These are phyloP conservation scores for Stemphylium lycopersici DNA, from an alignment of 2,329 filamentous ascomycete species.

Conservation along the genomic window DNA sequence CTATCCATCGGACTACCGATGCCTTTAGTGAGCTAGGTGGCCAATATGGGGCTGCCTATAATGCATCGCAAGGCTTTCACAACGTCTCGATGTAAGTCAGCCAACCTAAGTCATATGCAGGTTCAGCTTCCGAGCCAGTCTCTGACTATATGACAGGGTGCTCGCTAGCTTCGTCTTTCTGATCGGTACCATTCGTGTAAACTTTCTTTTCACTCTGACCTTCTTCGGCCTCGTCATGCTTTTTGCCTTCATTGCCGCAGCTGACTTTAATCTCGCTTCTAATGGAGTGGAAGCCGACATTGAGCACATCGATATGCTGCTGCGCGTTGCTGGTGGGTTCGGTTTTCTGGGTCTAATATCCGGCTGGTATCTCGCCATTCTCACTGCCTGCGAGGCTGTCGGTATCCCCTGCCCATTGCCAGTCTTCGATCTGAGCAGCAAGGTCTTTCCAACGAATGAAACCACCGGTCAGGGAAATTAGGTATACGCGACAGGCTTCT, in stretches of 20 bases:
- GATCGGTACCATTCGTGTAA: constrained; percentile 26
- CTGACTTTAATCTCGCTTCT: constrained; percentile 19
- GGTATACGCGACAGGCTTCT: neutral
- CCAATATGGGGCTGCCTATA: constrained; percentile 24
- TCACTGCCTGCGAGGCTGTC: constrained; percentile 26
- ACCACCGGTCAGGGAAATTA: neutral
- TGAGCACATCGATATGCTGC: constrained; percentile 19
- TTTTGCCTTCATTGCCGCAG: constrained; percentile 27
- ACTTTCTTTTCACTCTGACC: constrained; percentile 21
- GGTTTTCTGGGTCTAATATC: constrained; percentile 23
- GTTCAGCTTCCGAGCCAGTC: no score
- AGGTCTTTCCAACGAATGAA: constrained; percentile 21
- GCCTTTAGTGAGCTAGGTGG: constrained; percentile 23
- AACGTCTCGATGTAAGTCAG: constrained; percentile 26
- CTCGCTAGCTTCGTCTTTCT: constrained; percentile 27
- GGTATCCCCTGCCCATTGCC: constrained; percentile 29
- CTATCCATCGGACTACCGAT: constrained; percentile 21
- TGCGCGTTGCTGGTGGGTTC: constrained; percentile 23
- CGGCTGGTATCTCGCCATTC: constrained; percentile 27
- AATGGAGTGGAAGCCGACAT: constrained; percentile 21
- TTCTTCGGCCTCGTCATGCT: constrained; percentile 29
- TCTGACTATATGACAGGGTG: constrained; percentile 14
- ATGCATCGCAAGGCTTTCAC: constrained; percentile 29
- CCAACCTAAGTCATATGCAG: no score
- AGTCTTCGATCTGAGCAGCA: constrained; percentile 26